Conservation (phyloP, 2,329 filamentous ascomycete genomes). For the Trichoderma citrinoviride region DNA sequence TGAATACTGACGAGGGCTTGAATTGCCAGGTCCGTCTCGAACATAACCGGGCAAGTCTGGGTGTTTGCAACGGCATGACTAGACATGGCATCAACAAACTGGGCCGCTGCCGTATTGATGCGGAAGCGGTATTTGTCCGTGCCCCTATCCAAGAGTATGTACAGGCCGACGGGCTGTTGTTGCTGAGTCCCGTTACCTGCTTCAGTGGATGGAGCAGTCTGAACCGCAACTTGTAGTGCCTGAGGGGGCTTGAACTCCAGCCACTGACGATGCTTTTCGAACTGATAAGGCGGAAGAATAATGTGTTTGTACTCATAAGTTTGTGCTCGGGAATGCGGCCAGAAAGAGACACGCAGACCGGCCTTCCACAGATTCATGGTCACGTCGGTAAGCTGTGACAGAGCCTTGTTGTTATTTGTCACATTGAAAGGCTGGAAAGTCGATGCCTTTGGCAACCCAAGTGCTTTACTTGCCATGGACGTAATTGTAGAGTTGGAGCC, state of each 20-base stretch:
- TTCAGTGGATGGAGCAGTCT: too few species aligned
- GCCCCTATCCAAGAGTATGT: too few species aligned
- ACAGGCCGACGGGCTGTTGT: too few species aligned
- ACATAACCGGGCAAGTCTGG: not conserved
- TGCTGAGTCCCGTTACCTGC: too few species aligned
- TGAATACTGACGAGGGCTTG: not conserved
- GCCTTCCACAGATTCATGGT: not conserved
- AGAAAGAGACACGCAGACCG: not conserved
- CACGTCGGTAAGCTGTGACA: not conserved
- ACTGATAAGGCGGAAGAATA: not conserved
- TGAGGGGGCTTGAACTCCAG: not conserved
- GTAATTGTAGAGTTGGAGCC: conserved; percentile 40
- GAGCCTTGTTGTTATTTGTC: not conserved
- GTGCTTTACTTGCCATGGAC: conserved; percentile 33
- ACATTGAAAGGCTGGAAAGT: conserved; percentile 20
- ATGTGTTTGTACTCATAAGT: not conserved
- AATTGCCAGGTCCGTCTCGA: not conserved
- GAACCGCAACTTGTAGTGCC: too few species aligned
- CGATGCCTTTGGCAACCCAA: not conserved
- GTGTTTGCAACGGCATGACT: not conserved
- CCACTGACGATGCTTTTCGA: not conserved
- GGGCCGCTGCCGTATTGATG: not conserved
- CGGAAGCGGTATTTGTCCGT: not conserved
- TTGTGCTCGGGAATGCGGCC: not conserved
- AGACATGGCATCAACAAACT: not conserved